Conservation (phyloP, 2,329 filamentous ascomycete genomes). For the Domatiomyces catenatus region DNA sequence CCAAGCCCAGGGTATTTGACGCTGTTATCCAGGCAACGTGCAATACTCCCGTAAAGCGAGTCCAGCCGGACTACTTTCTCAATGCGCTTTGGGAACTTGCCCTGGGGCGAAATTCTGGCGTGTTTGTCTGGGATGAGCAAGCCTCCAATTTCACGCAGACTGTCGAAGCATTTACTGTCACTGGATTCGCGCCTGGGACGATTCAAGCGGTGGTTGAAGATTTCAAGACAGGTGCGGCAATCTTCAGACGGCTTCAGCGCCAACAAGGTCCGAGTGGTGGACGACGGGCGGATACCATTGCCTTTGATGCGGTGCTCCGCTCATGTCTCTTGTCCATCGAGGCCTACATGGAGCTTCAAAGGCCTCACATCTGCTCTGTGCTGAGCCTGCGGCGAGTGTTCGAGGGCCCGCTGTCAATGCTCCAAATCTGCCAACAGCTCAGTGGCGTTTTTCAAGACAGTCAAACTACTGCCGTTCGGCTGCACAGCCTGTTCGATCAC, state of each 20-base stretch:
- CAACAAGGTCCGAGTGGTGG: not conserved
- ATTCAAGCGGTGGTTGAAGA: not conserved
- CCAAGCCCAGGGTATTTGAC: conserved; percentile 26
- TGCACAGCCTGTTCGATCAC: not conserved
- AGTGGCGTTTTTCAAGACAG: not conserved
- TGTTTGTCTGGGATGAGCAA: conserved; percentile 28
- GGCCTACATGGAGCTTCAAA: not conserved
- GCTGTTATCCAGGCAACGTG: conserved; percentile 19
- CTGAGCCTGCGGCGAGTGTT: not conserved
- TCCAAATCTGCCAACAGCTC: not conserved
- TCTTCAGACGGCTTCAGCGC: not conserved
- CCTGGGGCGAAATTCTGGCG: conserved; percentile 29
- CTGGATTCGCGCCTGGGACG: conserved; percentile 2
- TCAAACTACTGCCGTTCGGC: not conserved
- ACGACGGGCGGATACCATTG: not conserved
- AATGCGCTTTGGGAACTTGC: conserved; percentile 27
- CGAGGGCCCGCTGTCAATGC: not conserved
- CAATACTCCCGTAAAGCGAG: conserved; percentile 5
- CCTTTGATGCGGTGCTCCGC: not conserved
- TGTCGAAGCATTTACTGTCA: not conserved
- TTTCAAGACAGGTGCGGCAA: not conserved
- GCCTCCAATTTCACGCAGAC: not conserved
- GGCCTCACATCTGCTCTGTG: not conserved
- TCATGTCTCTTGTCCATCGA: not conserved
- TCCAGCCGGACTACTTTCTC: conserved; percentile 25